Percentiles rank a stretch among this genome's conserved stretches.
Conservation (phyloP, 1,284 basidiomycete genomes). For the Cutaneotrichosporon cyanovorans region DNA sequence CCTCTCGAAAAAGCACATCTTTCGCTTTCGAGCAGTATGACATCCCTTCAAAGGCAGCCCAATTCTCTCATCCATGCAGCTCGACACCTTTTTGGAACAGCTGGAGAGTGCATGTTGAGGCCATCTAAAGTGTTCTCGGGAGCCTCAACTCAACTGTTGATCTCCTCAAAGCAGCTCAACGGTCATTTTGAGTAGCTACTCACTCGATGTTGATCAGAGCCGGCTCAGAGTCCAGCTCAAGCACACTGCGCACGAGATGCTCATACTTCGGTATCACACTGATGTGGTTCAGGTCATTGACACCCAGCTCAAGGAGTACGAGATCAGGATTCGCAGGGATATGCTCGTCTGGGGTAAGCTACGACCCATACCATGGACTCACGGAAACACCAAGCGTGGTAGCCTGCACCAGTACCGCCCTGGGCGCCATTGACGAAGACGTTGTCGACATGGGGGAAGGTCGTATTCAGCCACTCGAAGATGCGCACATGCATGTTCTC, state of each 20-base stretch:
- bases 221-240: constrained; percentile 35
- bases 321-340: constrained; percentile 33
- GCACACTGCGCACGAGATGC: constrained; percentile 31
- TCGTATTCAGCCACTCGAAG: constrained; percentile 38
- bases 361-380: constrained; percentile 9
- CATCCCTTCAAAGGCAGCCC: too few relatives aligned
- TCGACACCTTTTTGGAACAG: too few relatives aligned
- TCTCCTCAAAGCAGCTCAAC: too few relatives aligned
- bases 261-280: constrained; percentile 35
- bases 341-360: constrained; percentile 33
- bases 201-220: constrained; percentile 43
- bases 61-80: too few relatives aligned
- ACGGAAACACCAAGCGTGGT: constrained; percentile 44
- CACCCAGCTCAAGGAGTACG: constrained; percentile 40
- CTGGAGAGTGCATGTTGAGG: too few relatives aligned
- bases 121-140: too few relatives aligned
- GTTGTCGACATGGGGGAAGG: constrained; percentile 34
- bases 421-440: constrained; percentile 42
- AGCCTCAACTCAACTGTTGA: too few relatives aligned
- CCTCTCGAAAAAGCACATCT: too few relatives aligned
- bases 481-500: constrained; percentile 41
- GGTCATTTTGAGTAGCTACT: constrained; percentile 8
- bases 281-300: constrained; percentile 39
- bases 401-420: constrained; percentile 40
- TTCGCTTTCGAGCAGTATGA: too few relatives aligned